Base-by-base conservation (phyloP, 2,329 filamentous ascomycete species). In the Fusarium chlamydosporum region DNA sequence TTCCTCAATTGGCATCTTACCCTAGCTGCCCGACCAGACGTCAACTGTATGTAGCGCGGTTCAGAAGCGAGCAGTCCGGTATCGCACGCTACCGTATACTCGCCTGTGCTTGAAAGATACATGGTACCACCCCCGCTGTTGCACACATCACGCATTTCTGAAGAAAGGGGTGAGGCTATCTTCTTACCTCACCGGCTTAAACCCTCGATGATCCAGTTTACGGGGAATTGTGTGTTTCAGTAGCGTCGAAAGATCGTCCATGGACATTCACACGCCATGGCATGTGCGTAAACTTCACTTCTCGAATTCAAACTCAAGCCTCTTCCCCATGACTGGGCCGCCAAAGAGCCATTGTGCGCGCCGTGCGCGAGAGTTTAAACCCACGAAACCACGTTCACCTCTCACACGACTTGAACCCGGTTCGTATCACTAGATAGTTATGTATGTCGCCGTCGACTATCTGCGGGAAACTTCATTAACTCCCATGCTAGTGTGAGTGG, bases 301-400 rank as follows among this genome's bases (percentile, higher is more conserved):
- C 46, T 45, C 12, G 31, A 61, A 65, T 42, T 50, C 38, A 47
- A 56, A 40, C 52, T 53, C 53, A 66, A 63, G 51, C 52, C 52
- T 62, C 38, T 61, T 56, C 53, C 58, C 50, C 38, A 40, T 37
- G 45, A 52, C 51, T 38, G 42, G 52, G 47, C 20, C 48, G 60
- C 40, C 51, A 62, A 16, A 55, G 18, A 13, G 56, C 70, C 70
- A 53, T 41, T 48, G 27, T 51, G 60, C 41, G 68, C 38, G 70
- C 70, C 59, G 68, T 73, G 71, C 70, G 58, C 48, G 51, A 51
- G 48, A 61, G 37, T 48, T 57, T 53, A 63, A 65, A 55, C 55
- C 46, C 46, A 50, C 51, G 50, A 67, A 53, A 61, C 62, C 37
- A 65, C 41, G 41, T 35, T 56, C 61, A 23, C 61, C 34, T 61